phyloP scores from a whole-genome alignment of 768 basidiomycete species.

The Saitozyma podzolica region DNA sequence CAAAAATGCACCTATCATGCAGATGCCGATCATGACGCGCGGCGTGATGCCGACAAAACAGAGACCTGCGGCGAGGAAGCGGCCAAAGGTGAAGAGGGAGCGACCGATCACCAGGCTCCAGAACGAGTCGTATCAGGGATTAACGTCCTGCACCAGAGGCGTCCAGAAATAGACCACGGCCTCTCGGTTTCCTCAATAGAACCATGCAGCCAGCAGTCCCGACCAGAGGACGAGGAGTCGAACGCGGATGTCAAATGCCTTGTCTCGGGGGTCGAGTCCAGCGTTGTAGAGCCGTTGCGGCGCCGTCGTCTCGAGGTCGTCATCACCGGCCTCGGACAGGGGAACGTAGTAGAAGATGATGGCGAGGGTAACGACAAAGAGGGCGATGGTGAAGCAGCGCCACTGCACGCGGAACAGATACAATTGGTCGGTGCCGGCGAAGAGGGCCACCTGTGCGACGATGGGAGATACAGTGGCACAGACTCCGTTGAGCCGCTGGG shows the following conservation, averaged over 20 bases:
- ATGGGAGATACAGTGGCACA: conserved; percentile 37
- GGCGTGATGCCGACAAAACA: conserved; percentile 40
- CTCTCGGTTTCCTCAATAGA: conserved; percentile 44
- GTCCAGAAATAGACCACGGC: conserved; percentile 33
- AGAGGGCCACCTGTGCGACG: conserved; percentile 38
- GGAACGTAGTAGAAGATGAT: conserved; percentile 48
- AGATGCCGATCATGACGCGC: conserved; percentile 31
- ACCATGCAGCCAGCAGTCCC: conserved; percentile 32
- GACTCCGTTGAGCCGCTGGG: conserved; percentile 47
- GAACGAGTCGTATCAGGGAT: conserved; percentile 22
- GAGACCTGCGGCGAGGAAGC: conserved; percentile 38
- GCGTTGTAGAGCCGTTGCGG: conserved; percentile 26
- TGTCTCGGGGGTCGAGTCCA: conserved; percentile 19
- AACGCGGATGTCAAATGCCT: conserved; percentile 16
- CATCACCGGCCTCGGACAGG: conserved; percentile 40
- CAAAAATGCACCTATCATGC: conserved; percentile 33
- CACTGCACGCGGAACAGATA: conserved; percentile 46
- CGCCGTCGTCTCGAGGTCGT: conserved; percentile 37
- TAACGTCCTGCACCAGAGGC: conserved; percentile 15
- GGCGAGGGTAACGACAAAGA: conserved; percentile 44
- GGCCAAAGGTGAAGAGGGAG: conserved; percentile 35
- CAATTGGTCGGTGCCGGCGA: too few relatives aligned
- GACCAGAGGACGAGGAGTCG: conserved; percentile 17
- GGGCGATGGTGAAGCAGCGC: conserved; percentile 44
- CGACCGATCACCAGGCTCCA: conserved; percentile 28